A percentile compares a stretch with the other conserved stretches of the same genome.
Conservation (phyloP, 1,284 basidiomycete genomes). For the Mycosarcoma maydis region DNA sequence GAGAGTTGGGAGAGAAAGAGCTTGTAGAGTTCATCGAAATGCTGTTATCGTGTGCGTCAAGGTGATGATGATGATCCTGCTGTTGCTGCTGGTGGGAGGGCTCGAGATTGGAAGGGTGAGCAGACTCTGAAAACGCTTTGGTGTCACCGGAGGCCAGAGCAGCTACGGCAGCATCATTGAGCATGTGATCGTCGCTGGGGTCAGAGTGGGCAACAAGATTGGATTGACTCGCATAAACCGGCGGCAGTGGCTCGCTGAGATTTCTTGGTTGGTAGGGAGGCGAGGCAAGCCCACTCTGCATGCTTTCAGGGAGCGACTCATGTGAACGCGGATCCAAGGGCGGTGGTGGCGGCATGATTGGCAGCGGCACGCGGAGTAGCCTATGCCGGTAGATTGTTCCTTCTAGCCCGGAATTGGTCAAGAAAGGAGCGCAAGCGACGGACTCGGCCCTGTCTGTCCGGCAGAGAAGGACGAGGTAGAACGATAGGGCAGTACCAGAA, state of each 20-base stretch:
- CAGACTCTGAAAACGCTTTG: slow-evolving; percentile 1
- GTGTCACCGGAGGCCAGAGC: slow-evolving; percentile 28
- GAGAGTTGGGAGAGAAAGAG: slow-evolving; percentile 22
- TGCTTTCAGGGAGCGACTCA: slow-evolving; percentile 24
- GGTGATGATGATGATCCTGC: background rate
- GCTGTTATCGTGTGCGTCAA: slow-evolving; percentile 7
- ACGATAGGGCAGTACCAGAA: no score
- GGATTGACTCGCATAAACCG: slow-evolving; percentile 43
- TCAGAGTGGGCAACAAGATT: slow-evolving; percentile 17
- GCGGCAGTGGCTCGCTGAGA: slow-evolving; percentile 29
- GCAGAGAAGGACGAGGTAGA: slow-evolving; percentile 10
- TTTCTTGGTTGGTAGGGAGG: slow-evolving; percentile 45
- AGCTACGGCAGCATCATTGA: slow-evolving; percentile 33
- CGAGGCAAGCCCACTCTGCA: slow-evolving; percentile 33
- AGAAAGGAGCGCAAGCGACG: no score
- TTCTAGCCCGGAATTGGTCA: no score
- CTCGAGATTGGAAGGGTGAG: slow-evolving; percentile 7
- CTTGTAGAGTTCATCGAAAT: slow-evolving; percentile 8
- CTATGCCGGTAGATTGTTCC: no score
- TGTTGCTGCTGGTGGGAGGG: slow-evolving; percentile 1
- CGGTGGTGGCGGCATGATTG: slow-evolving; percentile 8
- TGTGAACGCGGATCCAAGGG: slow-evolving; percentile 20
- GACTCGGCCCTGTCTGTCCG: slow-evolving; percentile 9
- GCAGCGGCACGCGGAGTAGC: background rate
- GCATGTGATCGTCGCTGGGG: slow-evolving; percentile 4